Percentiles rank a stretch among this genome's conserved stretches.
These are phyloP conservation scores for Saturnispora quitensis DNA, from an alignment of 805 yeast species.

Conservation along the genomic window DNA sequence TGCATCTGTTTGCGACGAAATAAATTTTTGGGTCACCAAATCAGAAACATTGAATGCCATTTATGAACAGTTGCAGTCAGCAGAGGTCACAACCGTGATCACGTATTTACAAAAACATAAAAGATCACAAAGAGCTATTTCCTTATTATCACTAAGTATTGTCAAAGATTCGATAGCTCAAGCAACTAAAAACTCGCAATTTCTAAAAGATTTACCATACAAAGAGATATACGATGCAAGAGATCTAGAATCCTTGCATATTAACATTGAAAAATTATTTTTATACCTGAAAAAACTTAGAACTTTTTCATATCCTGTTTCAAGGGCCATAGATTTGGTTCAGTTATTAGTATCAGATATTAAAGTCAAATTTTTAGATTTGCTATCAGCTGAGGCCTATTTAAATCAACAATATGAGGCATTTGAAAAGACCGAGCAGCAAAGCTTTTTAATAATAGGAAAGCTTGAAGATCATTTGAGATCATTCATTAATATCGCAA, in stretches of 20 bases:
- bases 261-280: slow-evolving; percentile 41
- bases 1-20: slow-evolving; percentile 55
- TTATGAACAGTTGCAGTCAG: slow-evolving; percentile 46
- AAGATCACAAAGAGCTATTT: slow-evolving; percentile 70
- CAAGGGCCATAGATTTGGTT: slow-evolving; percentile 53
- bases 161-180: slow-evolving; percentile 42
- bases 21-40: slow-evolving; percentile 69
- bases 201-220: slow-evolving; percentile 65
- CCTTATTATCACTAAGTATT: slow-evolving; percentile 64
- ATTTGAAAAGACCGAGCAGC: slow-evolving; percentile 20
- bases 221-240: slow-evolving; percentile 44
- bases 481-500: slow-evolving; percentile 53
- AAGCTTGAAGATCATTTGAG: slow-evolving; percentile 54
- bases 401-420: slow-evolving; percentile 21
- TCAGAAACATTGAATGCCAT: slow-evolving; percentile 50
- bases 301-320: slow-evolving; percentile 51
- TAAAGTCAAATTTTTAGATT: slow-evolving; percentile 32
- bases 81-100: slow-evolving; percentile 48
- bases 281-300: slow-evolving; percentile 56
- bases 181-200: slow-evolving; percentile 48
- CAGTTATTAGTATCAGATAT: slow-evolving; percentile 58
- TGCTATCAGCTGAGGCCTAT: slow-evolving; percentile 33
- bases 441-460: slow-evolving; percentile 25
- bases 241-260: slow-evolving; percentile 35
- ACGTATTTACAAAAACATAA: slow-evolving; percentile 59